Evolutionary conservation across 1,284 basidiomycete genomes (phyloP).

Genomic region (Marasmius tenuissimus): DNA sequence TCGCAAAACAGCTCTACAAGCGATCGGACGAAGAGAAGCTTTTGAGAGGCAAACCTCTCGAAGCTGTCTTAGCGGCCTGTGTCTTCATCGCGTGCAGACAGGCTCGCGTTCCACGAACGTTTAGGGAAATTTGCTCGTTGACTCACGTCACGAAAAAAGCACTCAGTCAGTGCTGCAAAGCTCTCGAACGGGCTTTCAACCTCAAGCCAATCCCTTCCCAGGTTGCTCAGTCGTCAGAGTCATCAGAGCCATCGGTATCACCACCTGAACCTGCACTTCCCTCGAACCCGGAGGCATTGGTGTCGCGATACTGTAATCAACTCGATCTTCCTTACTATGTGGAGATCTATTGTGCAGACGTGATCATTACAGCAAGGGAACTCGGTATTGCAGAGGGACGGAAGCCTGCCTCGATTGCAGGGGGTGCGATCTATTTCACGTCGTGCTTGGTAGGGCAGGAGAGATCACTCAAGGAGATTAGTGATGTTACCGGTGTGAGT

Average conservation of each 20-base stretch:
- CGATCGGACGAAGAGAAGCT: slow-evolving; percentile 95
- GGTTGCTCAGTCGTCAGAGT: too few species aligned
- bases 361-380: slow-evolving; percentile 80
- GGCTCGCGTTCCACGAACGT: slow-evolving; percentile 91
- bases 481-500: slow-evolving; percentile 92
- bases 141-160: slow-evolving; percentile 95
- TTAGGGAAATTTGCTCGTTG: slow-evolving; percentile 93
- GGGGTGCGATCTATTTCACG: slow-evolving; percentile 94
- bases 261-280: slow-evolving; percentile 40
- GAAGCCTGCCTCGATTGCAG: slow-evolving; percentile 94
- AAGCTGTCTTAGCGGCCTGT: slow-evolving; percentile 95
- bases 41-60: slow-evolving; percentile 87
- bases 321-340: slow-evolving; percentile 84
- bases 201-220: slow-evolving; percentile 31
- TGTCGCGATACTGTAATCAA: slow-evolving; percentile 95
- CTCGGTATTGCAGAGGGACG: slow-evolving; percentile 90
- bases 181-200: slow-evolving; percentile 89
- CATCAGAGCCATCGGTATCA: slow-evolving; percentile 62
- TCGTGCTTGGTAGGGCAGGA: slow-evolving; percentile 76
- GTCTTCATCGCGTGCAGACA: slow-evolving; percentile 98
- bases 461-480: slow-evolving; percentile 84
- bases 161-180: slow-evolving; percentile 93
- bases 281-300: slow-evolving; percentile 79
- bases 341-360: slow-evolving; percentile 82
- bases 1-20: slow-evolving; percentile 96